Percentiles rank a stretch among this genome's conserved stretches.
These are phyloP conservation scores for Erodium moschatum DNA, from an alignment of 441 rosid species.

Conservation along the genomic window DNA sequence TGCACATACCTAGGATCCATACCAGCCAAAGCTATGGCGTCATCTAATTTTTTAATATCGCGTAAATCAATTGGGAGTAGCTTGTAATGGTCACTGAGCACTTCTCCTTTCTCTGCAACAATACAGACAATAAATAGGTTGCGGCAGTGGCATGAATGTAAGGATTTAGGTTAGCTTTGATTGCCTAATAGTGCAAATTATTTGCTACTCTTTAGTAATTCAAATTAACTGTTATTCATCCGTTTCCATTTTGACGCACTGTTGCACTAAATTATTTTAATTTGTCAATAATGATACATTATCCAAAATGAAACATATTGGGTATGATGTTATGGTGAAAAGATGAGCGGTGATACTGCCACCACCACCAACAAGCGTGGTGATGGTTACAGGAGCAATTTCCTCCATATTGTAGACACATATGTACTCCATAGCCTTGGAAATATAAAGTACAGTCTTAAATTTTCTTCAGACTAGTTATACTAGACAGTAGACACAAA, in stretches of 20 bases:
- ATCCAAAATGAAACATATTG: neutral
- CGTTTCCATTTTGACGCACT: neutral
- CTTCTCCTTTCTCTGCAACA: conserved; percentile 75
- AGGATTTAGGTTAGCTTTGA: neutral
- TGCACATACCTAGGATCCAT: conserved; percentile 70
- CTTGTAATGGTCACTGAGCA: conserved; percentile 77
- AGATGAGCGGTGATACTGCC: too few relatives aligned
- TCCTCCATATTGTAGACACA: neutral
- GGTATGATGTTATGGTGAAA: neutral
- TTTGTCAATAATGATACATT: neutral
- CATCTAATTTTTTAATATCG: conserved; percentile 55
- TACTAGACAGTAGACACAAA: neutral
- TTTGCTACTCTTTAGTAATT: neutral
- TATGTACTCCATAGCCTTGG: neutral
- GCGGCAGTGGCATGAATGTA: neutral
- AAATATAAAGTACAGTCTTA: too few relatives aligned
- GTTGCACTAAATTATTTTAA: neutral
- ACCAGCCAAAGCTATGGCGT: conserved; percentile 55
- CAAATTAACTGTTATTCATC: neutral
- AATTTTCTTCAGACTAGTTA: neutral
- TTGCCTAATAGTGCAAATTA: conserved; percentile 1
- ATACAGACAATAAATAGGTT: conserved; percentile 15
- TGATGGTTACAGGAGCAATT: neutral
- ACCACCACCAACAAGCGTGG: neutral
- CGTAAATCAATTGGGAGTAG: conserved; percentile 82